Evolutionary conservation across 2,329 filamentous ascomycete genomes (phyloP).

Genomic region (Didymella sp.): DNA sequence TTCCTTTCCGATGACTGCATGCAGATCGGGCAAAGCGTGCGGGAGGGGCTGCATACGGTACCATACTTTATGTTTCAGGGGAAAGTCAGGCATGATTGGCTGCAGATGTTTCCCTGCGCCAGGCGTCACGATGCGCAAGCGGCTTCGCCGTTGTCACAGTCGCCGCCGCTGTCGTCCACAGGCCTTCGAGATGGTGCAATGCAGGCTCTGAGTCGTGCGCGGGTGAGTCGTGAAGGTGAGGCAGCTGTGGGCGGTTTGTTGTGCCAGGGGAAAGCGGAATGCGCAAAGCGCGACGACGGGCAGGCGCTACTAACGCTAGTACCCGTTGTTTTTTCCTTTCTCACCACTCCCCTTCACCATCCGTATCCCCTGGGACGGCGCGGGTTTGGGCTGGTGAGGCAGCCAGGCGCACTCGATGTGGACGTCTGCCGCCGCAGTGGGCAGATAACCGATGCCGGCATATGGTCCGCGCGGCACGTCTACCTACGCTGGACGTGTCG

Average conservation of each 20-base stretch:
- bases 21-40: slow-evolving; percentile 10
- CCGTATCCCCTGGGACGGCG: slow-evolving; percentile 28
- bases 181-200: slow-evolving; percentile 7
- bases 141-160: slow-evolving; percentile 24
- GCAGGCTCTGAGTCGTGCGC: slow-evolving; percentile 18
- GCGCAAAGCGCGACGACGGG: slow-evolving; percentile 15
- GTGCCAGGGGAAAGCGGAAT: slow-evolving; percentile 14
- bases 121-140: slow-evolving; percentile 19
- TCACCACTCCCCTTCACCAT: not conserved
- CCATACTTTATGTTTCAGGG: slow-evolving; percentile 15
- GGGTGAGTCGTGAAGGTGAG: slow-evolving; percentile 10
- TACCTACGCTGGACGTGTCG: slow-evolving; percentile 18
- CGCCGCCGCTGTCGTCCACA: slow-evolving; percentile 22
- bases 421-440: slow-evolving; percentile 17
- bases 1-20: not conserved
- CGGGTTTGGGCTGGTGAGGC: slow-evolving; percentile 23
- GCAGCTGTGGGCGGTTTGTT: slow-evolving; percentile 10
- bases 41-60: slow-evolving; percentile 14
- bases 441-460: slow-evolving; percentile 13
- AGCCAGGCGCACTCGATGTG: slow-evolving; percentile 15
- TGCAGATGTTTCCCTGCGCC: slow-evolving; percentile 5
- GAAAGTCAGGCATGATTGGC: slow-evolving; percentile 25
- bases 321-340: slow-evolving; percentile 19
- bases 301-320: slow-evolving; percentile 20
- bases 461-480: slow-evolving; percentile 24